Evolutionary conservation across 1,139 yeast genomes (phyloP).

Genomic region (Casaregolazyma suthepensis): DNA sequence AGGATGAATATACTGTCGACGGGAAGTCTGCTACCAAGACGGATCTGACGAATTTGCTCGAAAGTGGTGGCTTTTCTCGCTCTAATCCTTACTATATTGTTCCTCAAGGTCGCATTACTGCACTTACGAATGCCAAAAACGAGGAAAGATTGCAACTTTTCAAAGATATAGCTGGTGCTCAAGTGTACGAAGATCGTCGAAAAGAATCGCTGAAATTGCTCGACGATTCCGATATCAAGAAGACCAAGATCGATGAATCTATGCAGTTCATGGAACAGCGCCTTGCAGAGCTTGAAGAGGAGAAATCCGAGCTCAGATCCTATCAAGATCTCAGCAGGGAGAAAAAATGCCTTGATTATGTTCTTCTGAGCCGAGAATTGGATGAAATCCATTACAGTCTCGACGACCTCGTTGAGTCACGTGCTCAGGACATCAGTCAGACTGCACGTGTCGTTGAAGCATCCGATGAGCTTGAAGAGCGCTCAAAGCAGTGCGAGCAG

Average conservation of each 20-base stretch:
- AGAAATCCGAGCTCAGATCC: constrained; percentile 66
- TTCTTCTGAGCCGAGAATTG: constrained; percentile 71
- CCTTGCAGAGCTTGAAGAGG: constrained; percentile 71
- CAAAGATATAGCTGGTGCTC: constrained; percentile 95
- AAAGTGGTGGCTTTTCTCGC: constrained; percentile 87
- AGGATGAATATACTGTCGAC: constrained; percentile 78
- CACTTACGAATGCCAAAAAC: constrained; percentile 84
- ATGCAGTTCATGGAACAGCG: constrained; percentile 64
- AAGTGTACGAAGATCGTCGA: constrained; percentile 76
- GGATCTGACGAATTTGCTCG: constrained; percentile 77
- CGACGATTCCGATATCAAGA: constrained; percentile 62
- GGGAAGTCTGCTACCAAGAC: constrained; percentile 71
- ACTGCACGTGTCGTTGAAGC: constrained; percentile 11
- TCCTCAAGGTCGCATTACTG: constrained; percentile 84
- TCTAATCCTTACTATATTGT: constrained; percentile 94
- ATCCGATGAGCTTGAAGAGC: constrained; percentile 35
- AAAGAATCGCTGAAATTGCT: constrained; percentile 77
- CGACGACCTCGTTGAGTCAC: constrained; percentile 9
- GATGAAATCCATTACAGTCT: constrained; percentile 22
- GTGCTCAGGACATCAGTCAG: constrained; percentile 6
- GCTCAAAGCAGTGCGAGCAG: constrained; percentile 46
- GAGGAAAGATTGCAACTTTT: constrained; percentile 68
- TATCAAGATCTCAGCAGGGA: constrained; percentile 63
- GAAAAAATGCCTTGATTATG: constrained; percentile 68
- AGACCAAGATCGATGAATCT: constrained; percentile 70